Percentiles rank a stretch among this genome's conserved stretches.
Conservation (phyloP, 306 rosid genomes). For the Arachis hypogaea region DNA sequence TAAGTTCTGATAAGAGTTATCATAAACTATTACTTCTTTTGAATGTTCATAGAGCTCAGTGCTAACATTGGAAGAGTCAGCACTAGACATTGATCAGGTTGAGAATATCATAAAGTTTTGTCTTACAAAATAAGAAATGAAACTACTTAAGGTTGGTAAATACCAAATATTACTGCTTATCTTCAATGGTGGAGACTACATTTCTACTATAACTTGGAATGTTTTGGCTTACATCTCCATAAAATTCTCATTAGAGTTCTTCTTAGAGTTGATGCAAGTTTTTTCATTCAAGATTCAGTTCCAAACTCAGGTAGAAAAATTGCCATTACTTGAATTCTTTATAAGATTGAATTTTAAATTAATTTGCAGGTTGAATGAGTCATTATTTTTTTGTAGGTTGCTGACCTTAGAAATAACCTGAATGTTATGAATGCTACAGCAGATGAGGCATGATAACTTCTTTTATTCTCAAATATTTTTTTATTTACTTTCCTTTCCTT, state of each 20-base stretch:
- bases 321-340: conserved; percentile 12
- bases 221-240: conserved; percentile 27
- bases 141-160: conserved; percentile 73
- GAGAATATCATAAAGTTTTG: conserved; percentile 93
- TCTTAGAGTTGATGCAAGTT: conserved; percentile 76
- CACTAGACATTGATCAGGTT: conserved; percentile 77
- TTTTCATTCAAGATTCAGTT: conserved; percentile 88
- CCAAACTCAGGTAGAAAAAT: conserved; percentile 65
- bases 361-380: conserved; percentile 33
- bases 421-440: conserved; percentile 66
- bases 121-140: conserved; percentile 93
- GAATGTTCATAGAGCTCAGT: conserved; percentile 66
- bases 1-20: conserved; percentile 24
- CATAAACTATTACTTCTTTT: conserved; percentile 35
- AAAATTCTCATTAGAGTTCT: conserved; percentile 62
- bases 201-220: conserved; percentile 34
- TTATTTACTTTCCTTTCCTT: conserved; percentile 12
- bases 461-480: conserved; percentile 37
- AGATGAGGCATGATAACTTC: conserved; percentile 74
- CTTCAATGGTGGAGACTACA: conserved; percentile 34
- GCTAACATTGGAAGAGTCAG: conserved; percentile 78
- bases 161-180: conserved; percentile 25
- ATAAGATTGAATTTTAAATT: conserved; percentile 25
- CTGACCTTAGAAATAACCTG: conserved; percentile 77
- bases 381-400: conserved; percentile 62